A percentile compares a stretch with the other conserved stretches of the same genome.
Conservation (phyloP, 1,284 basidiomycete genomes). For the Gymnopus androsaceus region DNA sequence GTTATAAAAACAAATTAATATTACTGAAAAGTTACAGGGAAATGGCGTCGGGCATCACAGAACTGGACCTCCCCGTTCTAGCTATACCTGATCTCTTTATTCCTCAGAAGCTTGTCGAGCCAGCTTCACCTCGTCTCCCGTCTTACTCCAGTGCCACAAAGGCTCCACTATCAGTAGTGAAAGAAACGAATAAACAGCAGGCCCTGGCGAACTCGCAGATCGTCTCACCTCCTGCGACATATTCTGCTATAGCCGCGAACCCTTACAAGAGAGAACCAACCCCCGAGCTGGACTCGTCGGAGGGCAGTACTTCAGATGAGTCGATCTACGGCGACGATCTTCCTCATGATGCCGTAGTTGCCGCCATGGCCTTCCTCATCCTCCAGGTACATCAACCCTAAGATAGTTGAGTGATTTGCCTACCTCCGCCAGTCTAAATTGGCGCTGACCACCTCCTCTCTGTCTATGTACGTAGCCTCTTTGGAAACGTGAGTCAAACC, state of each 20-base stretch:
- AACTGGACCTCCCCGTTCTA: constrained; percentile 56
- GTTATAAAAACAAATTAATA: constrained; percentile 64
- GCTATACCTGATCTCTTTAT: constrained; percentile 66
- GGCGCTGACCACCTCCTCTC: constrained; percentile 20
- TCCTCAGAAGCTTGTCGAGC: constrained; percentile 43
- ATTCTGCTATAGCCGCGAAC: constrained; percentile 4
- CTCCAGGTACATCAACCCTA: constrained; percentile 47
- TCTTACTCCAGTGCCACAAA: constrained; percentile 3
- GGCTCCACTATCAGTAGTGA: not conserved
- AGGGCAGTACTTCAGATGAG: constrained; percentile 27
- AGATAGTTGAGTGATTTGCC: constrained; percentile 45
- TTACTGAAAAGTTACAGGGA: constrained; percentile 65
- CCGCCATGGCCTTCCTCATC: constrained; percentile 27
- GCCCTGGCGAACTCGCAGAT: not conserved
- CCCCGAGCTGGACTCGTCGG: constrained; percentile 38
- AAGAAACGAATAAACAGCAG: constrained; percentile 3
- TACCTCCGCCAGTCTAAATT: constrained; percentile 12
- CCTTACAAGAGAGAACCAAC: constrained; percentile 31
- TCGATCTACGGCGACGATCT: constrained; percentile 14
- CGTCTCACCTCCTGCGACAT: not conserved
- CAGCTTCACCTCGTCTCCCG: constrained; percentile 14
- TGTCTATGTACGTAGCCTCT: constrained; percentile 50
- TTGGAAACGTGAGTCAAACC: constrained; percentile 47
- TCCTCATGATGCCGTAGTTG: constrained; percentile 24
- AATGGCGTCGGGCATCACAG: constrained; percentile 58